These are phyloP conservation scores for Bruguiera parviflora DNA, from an alignment of 345 rosid species.

Conservation along the genomic window DNA sequence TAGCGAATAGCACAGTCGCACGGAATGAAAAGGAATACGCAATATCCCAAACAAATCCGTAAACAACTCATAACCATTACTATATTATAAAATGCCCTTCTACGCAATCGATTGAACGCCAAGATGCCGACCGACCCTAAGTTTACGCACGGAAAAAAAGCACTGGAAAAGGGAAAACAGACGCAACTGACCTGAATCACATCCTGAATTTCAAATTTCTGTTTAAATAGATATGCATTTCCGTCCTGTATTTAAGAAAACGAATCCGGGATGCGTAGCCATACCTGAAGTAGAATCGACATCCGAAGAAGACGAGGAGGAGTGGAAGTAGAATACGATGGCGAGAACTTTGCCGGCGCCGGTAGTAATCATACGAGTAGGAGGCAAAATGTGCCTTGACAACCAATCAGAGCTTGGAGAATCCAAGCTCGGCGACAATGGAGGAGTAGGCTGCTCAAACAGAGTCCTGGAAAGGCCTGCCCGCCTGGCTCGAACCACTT, in stretches of 20 bases:
- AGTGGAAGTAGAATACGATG: slow-evolving; percentile 59
- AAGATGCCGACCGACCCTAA: background rate
- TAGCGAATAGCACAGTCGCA: no score
- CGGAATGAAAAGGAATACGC: no score
- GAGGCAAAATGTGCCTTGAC: slow-evolving; percentile 60
- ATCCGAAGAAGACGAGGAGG: slow-evolving; percentile 39
- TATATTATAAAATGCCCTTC: no score
- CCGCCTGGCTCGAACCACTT: slow-evolving; percentile 60
- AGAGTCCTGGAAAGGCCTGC: slow-evolving; percentile 41
- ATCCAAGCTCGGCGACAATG: slow-evolving; percentile 18
- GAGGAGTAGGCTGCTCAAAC: slow-evolving; percentile 54
- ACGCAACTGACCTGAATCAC: background rate
- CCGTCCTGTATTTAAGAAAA: background rate
- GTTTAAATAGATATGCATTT: background rate
- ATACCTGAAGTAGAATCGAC: slow-evolving; percentile 49
- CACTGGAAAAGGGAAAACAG: background rate
- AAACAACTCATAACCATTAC: no score
- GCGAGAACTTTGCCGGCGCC: slow-evolving; percentile 68
- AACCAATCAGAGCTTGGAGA: slow-evolving; percentile 80
- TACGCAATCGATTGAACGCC: background rate
- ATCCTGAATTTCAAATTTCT: background rate
- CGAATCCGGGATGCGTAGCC: background rate
- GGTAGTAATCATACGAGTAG: slow-evolving; percentile 69
- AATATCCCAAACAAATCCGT: no score
- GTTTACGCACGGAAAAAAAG: background rate